A percentile compares a stretch with the other conserved stretches of the same genome.
Evolutionary conservation across 2,329 filamentous ascomycete genomes (phyloP).

Genomic region (Cercospora nicotianae): DNA sequence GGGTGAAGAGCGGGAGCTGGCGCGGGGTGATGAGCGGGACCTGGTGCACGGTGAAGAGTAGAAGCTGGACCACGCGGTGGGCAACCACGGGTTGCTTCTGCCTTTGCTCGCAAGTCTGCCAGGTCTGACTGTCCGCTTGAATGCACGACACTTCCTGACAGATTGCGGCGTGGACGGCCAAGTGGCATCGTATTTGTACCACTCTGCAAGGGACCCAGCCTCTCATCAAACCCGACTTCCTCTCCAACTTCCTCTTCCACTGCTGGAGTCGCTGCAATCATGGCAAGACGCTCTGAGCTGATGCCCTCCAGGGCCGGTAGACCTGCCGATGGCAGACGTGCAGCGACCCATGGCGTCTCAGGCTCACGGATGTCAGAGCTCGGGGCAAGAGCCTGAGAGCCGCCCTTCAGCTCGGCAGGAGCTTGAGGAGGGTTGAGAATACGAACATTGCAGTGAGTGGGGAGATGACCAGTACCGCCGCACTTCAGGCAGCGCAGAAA

Average conservation of each 20-base stretch:
- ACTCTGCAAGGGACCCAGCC: not conserved
- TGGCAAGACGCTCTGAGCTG: slow-evolving; percentile 8
- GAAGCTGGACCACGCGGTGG: not conserved
- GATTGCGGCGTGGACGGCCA: not conserved
- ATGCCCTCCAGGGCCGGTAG: slow-evolving; percentile 9
- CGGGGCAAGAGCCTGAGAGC: not conserved
- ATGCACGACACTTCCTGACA: not conserved
- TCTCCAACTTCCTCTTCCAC: not conserved
- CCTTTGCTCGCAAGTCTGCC: not conserved
- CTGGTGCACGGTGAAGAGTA: not conserved
- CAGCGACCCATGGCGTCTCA: not conserved
- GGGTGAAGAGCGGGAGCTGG: not conserved
- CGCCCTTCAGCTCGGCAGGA: not conserved
- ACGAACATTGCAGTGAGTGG: not conserved
- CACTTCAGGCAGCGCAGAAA: not conserved
- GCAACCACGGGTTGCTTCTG: not conserved
- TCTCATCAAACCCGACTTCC: not conserved
- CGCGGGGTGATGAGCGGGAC: not conserved
- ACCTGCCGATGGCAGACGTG: not conserved
- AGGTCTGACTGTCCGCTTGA: not conserved
- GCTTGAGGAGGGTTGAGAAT: not conserved
- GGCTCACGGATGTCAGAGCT: not conserved
- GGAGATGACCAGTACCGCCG: not conserved
- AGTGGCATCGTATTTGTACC: slow-evolving; percentile 9
- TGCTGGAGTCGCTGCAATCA: slow-evolving; percentile 8